phyloP scores from a whole-genome alignment of 2,329 filamentous ascomycete species.

The Simplicillium aogashimaense region DNA sequence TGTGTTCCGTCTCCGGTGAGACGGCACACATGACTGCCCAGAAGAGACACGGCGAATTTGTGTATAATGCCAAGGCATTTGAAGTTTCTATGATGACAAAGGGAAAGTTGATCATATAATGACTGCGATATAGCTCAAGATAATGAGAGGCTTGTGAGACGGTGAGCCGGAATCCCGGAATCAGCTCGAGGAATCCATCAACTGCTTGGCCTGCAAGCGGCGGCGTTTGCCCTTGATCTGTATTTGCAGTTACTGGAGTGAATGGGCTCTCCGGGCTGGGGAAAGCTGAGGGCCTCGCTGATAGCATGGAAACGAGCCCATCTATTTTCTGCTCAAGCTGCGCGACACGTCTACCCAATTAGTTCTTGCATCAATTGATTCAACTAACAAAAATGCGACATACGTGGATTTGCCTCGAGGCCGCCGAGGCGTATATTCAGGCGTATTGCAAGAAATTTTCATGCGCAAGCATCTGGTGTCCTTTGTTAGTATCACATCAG shows the following conservation, averaged over 20 bases:
- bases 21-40: conserved; percentile 24
- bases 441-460: conserved; percentile 21
- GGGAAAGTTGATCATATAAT: conserved; percentile 24
- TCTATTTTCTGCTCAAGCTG: conserved; percentile 29
- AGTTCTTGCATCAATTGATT: conserved; percentile 1
- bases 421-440: conserved; percentile 20
- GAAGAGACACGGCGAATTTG: conserved; percentile 23
- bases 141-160: conserved; percentile 20
- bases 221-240: conserved; percentile 6
- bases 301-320: conserved; percentile 26
- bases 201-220: conserved; percentile 1
- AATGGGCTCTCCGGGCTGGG: conserved; percentile 9
- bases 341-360: conserved; percentile 20
- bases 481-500: not conserved
- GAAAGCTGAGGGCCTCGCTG: conserved; percentile 16
- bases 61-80: conserved; percentile 19
- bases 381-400: not conserved
- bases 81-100: conserved; percentile 22
- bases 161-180: conserved; percentile 23
- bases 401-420: conserved; percentile 26
- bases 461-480: conserved; percentile 21
- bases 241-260: conserved; percentile 7
- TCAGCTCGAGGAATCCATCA: not conserved
- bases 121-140: conserved; percentile 21
- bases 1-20: conserved; percentile 18